Conservation (phyloP, 371 early-diverging fungal species). For the Synchytrium microbalum region DNA sequence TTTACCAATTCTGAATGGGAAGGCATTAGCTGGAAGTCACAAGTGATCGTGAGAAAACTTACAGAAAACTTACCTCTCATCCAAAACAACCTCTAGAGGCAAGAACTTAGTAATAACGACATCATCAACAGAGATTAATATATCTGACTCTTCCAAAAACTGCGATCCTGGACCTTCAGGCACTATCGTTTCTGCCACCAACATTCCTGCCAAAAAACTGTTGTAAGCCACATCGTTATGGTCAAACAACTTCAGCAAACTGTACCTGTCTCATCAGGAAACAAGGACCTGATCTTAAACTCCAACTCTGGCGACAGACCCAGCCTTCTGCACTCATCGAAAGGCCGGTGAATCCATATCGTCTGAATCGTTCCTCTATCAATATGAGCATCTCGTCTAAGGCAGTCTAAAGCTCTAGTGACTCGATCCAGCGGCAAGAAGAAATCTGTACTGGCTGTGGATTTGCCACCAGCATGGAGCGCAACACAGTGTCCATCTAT, state of each 20-base stretch:
- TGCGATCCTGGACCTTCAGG: conserved; percentile 76
- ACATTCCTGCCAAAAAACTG: too few species aligned
- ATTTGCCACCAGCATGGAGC: conserved; percentile 66
- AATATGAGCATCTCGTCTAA: conserved; percentile 59
- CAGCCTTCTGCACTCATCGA: conserved; percentile 36
- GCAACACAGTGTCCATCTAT: conserved; percentile 89
- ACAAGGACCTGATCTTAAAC: conserved; percentile 52
- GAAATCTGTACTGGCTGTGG: conserved; percentile 78
- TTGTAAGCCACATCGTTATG: too few species aligned
- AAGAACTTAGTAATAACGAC: conserved; percentile 76
- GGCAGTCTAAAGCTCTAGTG: conserved; percentile 62
- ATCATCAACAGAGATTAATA: conserved; percentile 71
- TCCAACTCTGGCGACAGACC: conserved; percentile 53
- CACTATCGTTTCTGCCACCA: conserved; percentile 72
- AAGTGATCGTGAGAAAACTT: neutral
- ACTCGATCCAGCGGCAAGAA: conserved; percentile 79
- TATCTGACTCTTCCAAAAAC: conserved; percentile 80
- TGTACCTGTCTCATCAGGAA: conserved; percentile 75
- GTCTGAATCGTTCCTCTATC: conserved; percentile 86
- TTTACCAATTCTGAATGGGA: conserved; percentile 41
- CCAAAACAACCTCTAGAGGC: conserved; percentile 63
- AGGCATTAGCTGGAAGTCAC: neutral
- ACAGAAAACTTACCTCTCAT: conserved; percentile 33
- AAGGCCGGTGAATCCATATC: conserved; percentile 29
- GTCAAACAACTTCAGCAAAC: too few species aligned